Evolutionary conservation across 2,329 filamentous ascomycete species (phyloP), one percentile per base, ranked within the genome.

Genomic region (Aspergillus calidoustus): DNA sequence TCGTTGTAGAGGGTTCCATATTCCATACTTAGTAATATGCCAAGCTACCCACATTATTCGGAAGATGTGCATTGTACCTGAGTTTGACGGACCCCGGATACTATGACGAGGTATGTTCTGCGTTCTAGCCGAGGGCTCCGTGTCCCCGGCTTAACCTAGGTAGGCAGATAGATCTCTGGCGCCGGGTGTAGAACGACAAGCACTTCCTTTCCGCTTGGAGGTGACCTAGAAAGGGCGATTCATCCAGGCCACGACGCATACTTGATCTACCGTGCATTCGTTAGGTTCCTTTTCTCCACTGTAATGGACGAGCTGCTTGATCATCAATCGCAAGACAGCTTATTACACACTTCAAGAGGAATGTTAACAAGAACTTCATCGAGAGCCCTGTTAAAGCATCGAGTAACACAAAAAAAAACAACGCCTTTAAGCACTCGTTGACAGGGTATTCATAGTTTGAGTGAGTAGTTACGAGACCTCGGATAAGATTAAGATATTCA

Each of bases 401-500:
- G 25, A 28, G 25, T 28, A 7, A 28, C 25, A 19, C 19, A 19
- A 19, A 19, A 4, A 28, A 28, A 4, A 28, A 28, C 25, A 28
- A 28, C 25, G 25, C 25, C 4, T 28, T 28, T 4, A 28, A 28
- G 25, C 25, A 28, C 6, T 28, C 6, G 25, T 28, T 28, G 25
- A 28, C 4, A 28, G 6, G 6, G 25, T 7, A 47, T 17, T 47
- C 4, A 11, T 2, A 22, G 19, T 6, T 13, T 47, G 44, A 13
- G 6, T 28, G 3, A 25, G 6, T 51, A 8, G 6, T 51, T 19
- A n/a, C 30, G 30, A 28, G 7, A 34, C 7, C 13, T 51, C 28
- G 28, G 49, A 28, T 15, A 28, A 51, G 28, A 52, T 17, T 22
- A 28, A 44, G 23, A 43, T 53, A 34, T 59, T 54, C 57, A 54